Conservation (phyloP, 192 early-diverging fungal genomes). For the Gaertneriomyces sp. region DNA sequence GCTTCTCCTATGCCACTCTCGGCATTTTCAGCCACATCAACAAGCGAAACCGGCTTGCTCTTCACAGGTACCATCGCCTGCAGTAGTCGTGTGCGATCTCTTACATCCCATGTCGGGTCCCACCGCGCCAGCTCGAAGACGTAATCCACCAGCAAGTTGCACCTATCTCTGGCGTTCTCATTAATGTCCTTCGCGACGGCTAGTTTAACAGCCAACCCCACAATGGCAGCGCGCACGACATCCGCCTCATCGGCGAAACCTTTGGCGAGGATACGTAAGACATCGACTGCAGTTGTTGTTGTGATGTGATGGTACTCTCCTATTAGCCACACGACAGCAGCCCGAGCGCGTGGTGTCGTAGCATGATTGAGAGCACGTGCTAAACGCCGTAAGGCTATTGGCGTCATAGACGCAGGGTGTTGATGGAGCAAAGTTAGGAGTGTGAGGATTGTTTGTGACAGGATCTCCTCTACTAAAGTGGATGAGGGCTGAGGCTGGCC, state of each 20-base stretch:
- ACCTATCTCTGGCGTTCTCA: conserved; percentile 3
- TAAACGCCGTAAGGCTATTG: conserved; percentile 27
- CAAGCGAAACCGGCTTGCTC: neutral
- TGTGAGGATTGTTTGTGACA: conserved; percentile 18
- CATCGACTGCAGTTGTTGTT: conserved; percentile 70
- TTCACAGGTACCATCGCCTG: conserved; percentile 44
- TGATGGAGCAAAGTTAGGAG: no score
- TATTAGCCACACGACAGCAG: conserved; percentile 83
- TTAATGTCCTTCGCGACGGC: no score
- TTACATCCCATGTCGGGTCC: conserved; percentile 82
- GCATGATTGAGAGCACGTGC: conserved; percentile 62
- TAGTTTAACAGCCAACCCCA: conserved; percentile 76
- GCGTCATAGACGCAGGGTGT: conserved; percentile 13
- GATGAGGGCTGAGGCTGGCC: no score
- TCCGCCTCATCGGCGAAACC: conserved; percentile 54
- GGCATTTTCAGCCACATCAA: conserved; percentile 18
- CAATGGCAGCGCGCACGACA: conserved; percentile 74
- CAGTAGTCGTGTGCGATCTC: conserved; percentile 82
- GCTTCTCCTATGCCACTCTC: conserved; percentile 3
- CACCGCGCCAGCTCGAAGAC: conserved; percentile 84
- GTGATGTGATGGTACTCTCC: conserved; percentile 70
- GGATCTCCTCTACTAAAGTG: neutral
- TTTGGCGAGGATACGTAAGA: conserved; percentile 73
- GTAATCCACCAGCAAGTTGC: conserved; percentile 49
- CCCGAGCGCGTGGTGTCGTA: conserved; percentile 69